Evolutionary conservation across 2,329 filamentous ascomycete species (phyloP).

Genomic region (Amylocarpus encephaloides): DNA sequence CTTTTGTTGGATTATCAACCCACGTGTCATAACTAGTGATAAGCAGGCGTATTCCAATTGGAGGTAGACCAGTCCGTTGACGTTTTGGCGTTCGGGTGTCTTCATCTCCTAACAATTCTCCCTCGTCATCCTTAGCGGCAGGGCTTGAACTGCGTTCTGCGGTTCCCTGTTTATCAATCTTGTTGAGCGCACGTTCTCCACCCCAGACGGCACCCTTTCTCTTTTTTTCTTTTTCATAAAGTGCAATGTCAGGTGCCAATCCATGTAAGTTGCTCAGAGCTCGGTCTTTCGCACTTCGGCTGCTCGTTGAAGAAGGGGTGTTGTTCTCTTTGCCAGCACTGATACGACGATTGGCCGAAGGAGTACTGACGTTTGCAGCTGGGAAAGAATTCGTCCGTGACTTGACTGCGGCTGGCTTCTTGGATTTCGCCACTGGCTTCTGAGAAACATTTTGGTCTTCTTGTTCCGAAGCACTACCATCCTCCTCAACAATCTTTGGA

Average conservation of each 20-base stretch:
- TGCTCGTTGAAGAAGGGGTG: constrained; percentile 59
- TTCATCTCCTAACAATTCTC: constrained; percentile 41
- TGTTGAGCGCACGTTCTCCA: constrained; percentile 55
- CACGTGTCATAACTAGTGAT: constrained; percentile 81
- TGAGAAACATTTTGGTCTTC: constrained; percentile 21
- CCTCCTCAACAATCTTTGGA: constrained; percentile 9
- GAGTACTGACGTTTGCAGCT: constrained; percentile 38
- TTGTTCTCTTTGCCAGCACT: constrained; percentile 74
- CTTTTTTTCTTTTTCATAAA: constrained; percentile 93
- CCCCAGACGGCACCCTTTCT: constrained; percentile 55
- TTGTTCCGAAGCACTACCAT: constrained; percentile 9
- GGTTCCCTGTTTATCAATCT: constrained; percentile 45
- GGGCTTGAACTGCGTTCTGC: constrained; percentile 36
- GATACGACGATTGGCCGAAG: constrained; percentile 43
- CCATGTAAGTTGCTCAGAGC: constrained; percentile 72
- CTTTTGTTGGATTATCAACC: constrained; percentile 65
- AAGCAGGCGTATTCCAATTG: constrained; percentile 68
- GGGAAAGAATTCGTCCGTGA: constrained; percentile 8
- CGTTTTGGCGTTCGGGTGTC: constrained; percentile 44
- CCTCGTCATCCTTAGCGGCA: constrained; percentile 33
- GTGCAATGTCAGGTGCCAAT: constrained; percentile 74
- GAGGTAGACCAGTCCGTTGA: constrained; percentile 54
- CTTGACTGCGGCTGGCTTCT: constrained; percentile 1
- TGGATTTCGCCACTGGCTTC: constrained; percentile 23
- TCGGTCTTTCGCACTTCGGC: constrained; percentile 80